Evolutionary conservation across 2,329 filamentous ascomycete species (phyloP).

Genomic region (Plectosphaerella sp.): DNA sequence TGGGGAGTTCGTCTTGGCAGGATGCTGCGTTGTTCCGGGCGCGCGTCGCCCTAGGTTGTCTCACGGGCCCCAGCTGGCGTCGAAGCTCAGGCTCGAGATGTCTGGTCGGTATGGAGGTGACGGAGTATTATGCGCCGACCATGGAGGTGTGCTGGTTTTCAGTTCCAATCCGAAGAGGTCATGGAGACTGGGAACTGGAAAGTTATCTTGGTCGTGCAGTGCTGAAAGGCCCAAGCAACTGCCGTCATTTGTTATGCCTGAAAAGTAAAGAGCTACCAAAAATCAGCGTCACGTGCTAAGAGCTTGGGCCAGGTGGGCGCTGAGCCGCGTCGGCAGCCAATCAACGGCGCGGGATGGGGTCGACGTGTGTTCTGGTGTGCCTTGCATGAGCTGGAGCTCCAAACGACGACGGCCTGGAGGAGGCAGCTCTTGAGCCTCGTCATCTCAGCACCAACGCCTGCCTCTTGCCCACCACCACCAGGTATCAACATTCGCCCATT

Average conservation of each 20-base stretch:
- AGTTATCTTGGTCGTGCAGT: not conserved
- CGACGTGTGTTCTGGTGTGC: not conserved
- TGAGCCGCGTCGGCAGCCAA: not conserved
- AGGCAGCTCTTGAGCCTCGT: conserved; percentile 26
- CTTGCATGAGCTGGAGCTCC: conserved; percentile 4
- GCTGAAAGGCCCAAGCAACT: not conserved
- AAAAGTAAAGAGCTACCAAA: not conserved
- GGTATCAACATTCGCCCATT: not conserved
- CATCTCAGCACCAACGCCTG: conserved; percentile 4
- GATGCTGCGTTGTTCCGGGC: not conserved
- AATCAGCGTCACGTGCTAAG: conserved; percentile 17
- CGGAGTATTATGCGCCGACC: not conserved
- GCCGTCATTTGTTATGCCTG: not conserved
- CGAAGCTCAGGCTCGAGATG: conserved; percentile 7
- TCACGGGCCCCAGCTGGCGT: not conserved
- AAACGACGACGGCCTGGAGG: conserved; percentile 10
- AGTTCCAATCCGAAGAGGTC: too few species aligned
- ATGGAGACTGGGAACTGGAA: too few species aligned
- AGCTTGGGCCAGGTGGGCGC: conserved; percentile 11
- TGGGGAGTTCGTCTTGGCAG: not conserved
- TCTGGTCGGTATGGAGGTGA: not conserved
- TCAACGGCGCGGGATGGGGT: not conserved
- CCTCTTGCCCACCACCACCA: not conserved
- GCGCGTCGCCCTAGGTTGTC: conserved; percentile 13
- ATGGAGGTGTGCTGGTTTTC: too few species aligned